phyloP scores from a whole-genome alignment of 2,329 filamentous ascomycete genomes.

The Curvularia sp. region DNA sequence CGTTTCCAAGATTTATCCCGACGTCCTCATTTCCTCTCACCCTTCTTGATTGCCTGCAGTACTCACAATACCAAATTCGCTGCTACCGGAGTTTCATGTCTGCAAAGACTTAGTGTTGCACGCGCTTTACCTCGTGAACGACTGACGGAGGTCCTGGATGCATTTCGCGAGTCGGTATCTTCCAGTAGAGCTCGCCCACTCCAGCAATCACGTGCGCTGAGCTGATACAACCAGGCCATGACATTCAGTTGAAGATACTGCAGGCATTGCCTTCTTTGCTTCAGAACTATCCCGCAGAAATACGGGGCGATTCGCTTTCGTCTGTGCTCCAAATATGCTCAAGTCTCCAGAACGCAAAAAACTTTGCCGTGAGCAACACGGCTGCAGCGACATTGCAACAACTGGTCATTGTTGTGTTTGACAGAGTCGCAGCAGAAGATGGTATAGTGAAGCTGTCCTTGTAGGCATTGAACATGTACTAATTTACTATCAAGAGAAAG shows the following conservation, averaged over 20 bases:
- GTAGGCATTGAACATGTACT: conserved; percentile 13
- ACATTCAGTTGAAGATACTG: conserved; percentile 94
- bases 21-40: conserved; percentile 83
- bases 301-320: conserved; percentile 81
- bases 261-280: conserved; percentile 88
- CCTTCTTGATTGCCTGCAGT: conserved; percentile 90
- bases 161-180: conserved; percentile 79
- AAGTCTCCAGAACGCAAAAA: conserved; percentile 88
- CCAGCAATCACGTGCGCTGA: neutral
- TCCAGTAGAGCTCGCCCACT: conserved; percentile 61
- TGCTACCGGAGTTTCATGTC: conserved; percentile 82
- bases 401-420: conserved; percentile 89
- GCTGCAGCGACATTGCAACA: conserved; percentile 96
- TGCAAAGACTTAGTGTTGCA: conserved; percentile 86
- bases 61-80: conserved; percentile 92
- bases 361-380: conserved; percentile 91
- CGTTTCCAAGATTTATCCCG: conserved; percentile 74
- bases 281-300: conserved; percentile 84
- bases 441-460: conserved; percentile 55
- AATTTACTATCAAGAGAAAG: conserved; percentile 35
- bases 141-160: conserved; percentile 85
- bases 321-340: conserved; percentile 90
- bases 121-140: conserved; percentile 79
- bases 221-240: conserved; percentile 62
- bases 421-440: conserved; percentile 85